phyloP scores from a whole-genome alignment of 345 rosid species.

The Schrenkiella parvula region DNA sequence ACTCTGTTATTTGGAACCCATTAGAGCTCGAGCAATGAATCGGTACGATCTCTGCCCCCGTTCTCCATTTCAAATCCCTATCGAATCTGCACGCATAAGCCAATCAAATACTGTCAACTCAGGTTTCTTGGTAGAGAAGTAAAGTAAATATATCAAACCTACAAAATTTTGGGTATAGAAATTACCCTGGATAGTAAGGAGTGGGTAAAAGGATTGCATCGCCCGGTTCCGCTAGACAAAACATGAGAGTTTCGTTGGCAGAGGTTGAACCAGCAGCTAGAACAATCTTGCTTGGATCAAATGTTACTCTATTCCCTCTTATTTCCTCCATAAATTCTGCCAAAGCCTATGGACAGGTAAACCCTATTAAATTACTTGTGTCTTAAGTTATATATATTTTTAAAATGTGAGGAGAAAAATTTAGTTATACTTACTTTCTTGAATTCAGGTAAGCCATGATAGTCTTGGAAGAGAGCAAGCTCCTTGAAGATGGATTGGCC shows the following conservation, averaged over 20 bases:
- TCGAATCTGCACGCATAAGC: constrained; percentile 46
- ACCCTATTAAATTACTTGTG: not conserved
- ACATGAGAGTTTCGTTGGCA: constrained; percentile 69
- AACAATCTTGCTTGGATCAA: constrained; percentile 50
- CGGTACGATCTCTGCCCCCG: constrained; percentile 54
- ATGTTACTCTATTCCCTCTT: constrained; percentile 60
- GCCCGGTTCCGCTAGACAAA: constrained; percentile 62
- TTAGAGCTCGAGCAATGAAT: constrained; percentile 47
- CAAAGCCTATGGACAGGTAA: constrained; percentile 41
- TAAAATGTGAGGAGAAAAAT: not conserved
- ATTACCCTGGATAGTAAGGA: constrained; percentile 78
- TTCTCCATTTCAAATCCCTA: constrained; percentile 64
- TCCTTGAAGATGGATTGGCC: constrained; percentile 65
- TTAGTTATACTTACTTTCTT: constrained; percentile 45
- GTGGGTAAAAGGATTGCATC: constrained; percentile 75
- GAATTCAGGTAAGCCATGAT: constrained; percentile 61
- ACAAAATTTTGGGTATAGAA: not conserved
- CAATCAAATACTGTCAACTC: not conserved
- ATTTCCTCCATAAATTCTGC: constrained; percentile 71
- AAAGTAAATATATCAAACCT: not conserved
- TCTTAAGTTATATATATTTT: not conserved
- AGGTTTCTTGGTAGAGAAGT: constrained; percentile 14
- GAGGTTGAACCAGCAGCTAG: constrained; percentile 79
- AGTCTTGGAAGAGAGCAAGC: constrained; percentile 82
- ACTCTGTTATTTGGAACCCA: constrained; percentile 47